Conservation (phyloP, 2,329 filamentous ascomycete genomes). For the Periconia sp. region DNA sequence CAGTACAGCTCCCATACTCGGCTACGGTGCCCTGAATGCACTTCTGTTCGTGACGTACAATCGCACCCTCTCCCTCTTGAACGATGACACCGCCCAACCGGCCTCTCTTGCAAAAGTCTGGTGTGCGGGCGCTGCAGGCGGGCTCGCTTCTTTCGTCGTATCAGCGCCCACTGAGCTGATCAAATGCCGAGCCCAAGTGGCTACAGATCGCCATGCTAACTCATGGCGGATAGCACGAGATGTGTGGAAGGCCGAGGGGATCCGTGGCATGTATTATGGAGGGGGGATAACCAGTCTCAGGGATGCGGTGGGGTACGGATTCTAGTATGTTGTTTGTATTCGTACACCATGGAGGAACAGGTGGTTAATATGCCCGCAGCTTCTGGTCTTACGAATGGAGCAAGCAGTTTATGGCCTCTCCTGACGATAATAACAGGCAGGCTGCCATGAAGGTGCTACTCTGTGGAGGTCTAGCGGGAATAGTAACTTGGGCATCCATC, state of each 20-base stretch:
- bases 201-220: slow-evolving; percentile 37
- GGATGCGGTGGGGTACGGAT: slow-evolving; percentile 92
- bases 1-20: slow-evolving; percentile 80
- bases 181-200: slow-evolving; percentile 85
- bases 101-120: slow-evolving; percentile 67
- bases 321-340: slow-evolving; percentile 64
- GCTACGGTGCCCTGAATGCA: slow-evolving; percentile 89
- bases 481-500: slow-evolving; percentile 85
- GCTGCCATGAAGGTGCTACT: slow-evolving; percentile 68
- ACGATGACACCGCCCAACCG: slow-evolving; percentile 24
- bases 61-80: slow-evolving; percentile 68
- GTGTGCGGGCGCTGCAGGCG: slow-evolving; percentile 77
- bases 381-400: slow-evolving; percentile 89
- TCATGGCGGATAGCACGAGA: slow-evolving; percentile 66
- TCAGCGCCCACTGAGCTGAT: slow-evolving; percentile 88
- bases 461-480: slow-evolving; percentile 83
- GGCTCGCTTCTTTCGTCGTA: slow-evolving; percentile 81
- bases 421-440: slow-evolving; percentile 49
- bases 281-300: slow-evolving; percentile 78
- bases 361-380: slow-evolving; percentile 36
- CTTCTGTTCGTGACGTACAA: slow-evolving; percentile 91
- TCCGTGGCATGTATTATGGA: slow-evolving; percentile 77
- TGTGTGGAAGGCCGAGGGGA: slow-evolving; percentile 60
- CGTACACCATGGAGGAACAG: neutral
- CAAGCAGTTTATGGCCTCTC: slow-evolving; percentile 59